A percentile compares a stretch with the other conserved stretches of the same genome.
Evolutionary conservation across 2,329 filamentous ascomycete genomes (phyloP).

Genomic region (Pseudogymnoascus sp.): DNA sequence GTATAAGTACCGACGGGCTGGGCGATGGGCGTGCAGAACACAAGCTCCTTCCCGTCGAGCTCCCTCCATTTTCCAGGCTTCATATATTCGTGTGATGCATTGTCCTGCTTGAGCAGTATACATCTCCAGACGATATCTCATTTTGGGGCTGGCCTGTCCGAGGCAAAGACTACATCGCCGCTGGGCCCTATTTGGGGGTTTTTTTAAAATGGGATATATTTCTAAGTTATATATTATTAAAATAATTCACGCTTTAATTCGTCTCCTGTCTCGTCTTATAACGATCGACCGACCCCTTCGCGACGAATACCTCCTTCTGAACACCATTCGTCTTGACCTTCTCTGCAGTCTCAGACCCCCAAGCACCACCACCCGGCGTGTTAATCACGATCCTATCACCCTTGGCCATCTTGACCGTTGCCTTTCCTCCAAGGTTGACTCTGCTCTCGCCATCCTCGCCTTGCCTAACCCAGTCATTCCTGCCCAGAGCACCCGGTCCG

Average conservation of each 20-base stretch:
- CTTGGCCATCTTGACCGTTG: constrained; percentile 16
- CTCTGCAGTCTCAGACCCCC: constrained; percentile 14
- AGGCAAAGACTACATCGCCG: no score
- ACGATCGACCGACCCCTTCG: neutral
- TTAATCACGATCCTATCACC: constrained; percentile 21
- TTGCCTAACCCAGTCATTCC: constrained; percentile 69
- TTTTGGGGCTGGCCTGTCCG: no score
- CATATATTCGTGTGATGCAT: no score
- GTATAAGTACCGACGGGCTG: no score
- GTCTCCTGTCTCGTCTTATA: constrained; percentile 7
- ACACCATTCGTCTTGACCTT: neutral
- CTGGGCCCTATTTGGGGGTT: neutral
- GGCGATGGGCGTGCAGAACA: no score
- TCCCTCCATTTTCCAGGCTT: no score
- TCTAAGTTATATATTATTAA: neutral
- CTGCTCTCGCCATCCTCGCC: constrained; percentile 38
- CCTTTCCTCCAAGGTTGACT: constrained; percentile 21
- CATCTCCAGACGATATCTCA: no score
- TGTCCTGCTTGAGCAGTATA: no score
- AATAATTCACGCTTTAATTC: neutral
- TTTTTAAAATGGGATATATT: neutral
- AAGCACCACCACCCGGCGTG: constrained; percentile 23
- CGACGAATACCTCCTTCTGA: neutral
- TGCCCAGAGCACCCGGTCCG: constrained; percentile 64
- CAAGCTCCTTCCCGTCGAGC: no score